Percentiles rank a stretch among this genome's conserved stretches.
Conservation (phyloP, 352 stramenopile genomes). For the Halophytophthora batemanensis region DNA sequence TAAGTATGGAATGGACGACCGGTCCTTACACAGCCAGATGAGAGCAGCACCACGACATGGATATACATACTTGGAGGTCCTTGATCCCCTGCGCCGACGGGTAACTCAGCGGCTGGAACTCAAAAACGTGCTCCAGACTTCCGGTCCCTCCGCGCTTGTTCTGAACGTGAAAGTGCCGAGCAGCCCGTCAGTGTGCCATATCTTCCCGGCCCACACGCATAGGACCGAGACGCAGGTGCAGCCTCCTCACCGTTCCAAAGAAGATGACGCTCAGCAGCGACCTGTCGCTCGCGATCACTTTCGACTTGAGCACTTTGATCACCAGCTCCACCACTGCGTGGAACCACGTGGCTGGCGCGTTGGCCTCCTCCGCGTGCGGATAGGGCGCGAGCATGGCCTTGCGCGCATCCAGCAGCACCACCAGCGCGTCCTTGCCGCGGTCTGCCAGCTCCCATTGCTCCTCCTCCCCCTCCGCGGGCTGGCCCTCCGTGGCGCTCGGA, state of each 20-base stretch:
- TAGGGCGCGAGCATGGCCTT: slow-evolving; percentile 61
- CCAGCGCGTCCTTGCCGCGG: slow-evolving; percentile 70
- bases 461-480: slow-evolving; percentile 31
- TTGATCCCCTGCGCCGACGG: slow-evolving; percentile 73
- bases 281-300: slow-evolving; percentile 78
- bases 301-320: slow-evolving; percentile 69
- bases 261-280: slow-evolving; percentile 75
- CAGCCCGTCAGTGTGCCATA: too few relatives aligned
- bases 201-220: neutral
- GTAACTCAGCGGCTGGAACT: slow-evolving; percentile 75
- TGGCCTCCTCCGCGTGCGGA: slow-evolving; percentile 9
- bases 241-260: slow-evolving; percentile 59
- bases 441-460: slow-evolving; percentile 56
- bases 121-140: slow-evolving; percentile 65
- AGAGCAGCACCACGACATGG: neutral
- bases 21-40: neutral
- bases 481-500: slow-evolving; percentile 10
- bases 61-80: slow-evolving; percentile 40
- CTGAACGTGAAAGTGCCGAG: slow-evolving; percentile 10
- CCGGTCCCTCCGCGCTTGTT: slow-evolving; percentile 57
- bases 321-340: slow-evolving; percentile 67
- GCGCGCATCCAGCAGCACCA: slow-evolving; percentile 76
- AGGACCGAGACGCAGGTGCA: neutral
- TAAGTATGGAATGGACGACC: neutral
- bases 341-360: slow-evolving; percentile 55